Evolutionary conservation across 345 rosid genomes (phyloP), one percentile per base, ranked within the genome.

Genomic region (Barbarea vulgaris): DNA sequence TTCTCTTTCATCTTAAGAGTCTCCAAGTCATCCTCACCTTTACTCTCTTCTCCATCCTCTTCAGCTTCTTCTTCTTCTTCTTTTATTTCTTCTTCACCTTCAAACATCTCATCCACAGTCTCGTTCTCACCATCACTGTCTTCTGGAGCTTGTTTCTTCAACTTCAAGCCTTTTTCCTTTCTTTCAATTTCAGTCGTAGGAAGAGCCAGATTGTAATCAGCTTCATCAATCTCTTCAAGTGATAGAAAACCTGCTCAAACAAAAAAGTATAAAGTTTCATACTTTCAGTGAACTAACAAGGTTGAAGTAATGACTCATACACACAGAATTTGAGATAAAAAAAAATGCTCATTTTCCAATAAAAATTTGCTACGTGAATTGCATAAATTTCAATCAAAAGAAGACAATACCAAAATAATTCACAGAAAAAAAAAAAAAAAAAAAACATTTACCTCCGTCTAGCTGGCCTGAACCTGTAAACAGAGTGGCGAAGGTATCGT

Each of bases 171-270:
- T 73, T 63, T 80, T 69, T 67, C 75, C 11, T 67, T 18, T 71
- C 72, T 76, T 44, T 34, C 80, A 79, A 77, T 81, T 27, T 62
- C 81, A 44, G 62, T 12, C 42, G 72, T 63, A 60, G 89, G 86
- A 52, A 85, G 55, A 34, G 50, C 77, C 30, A 91, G 74, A 34
- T 74, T 80, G 31, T 88, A 94, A 67, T 83, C 91, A 70, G 83
- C 83, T 81, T 86, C 96, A 56, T 91, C 93, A 77, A 94, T 84
- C 85, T 94, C 98, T 61, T 94, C 98, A 8, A 94, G 95, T 12
- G 93, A 88, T 74, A 88, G 92, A 84, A 93, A 91, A 21, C 96
- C 97, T 93, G 73, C 73, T 27, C 52, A 70, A 5, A 54, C 31
- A 18, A 62, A 4, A 4, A 31, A 54, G 30, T 47, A 74, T 17